phyloP scores from a whole-genome alignment of 2,329 filamentous ascomycete genomes.

The Aureobasidium leucospermi region DNA sequence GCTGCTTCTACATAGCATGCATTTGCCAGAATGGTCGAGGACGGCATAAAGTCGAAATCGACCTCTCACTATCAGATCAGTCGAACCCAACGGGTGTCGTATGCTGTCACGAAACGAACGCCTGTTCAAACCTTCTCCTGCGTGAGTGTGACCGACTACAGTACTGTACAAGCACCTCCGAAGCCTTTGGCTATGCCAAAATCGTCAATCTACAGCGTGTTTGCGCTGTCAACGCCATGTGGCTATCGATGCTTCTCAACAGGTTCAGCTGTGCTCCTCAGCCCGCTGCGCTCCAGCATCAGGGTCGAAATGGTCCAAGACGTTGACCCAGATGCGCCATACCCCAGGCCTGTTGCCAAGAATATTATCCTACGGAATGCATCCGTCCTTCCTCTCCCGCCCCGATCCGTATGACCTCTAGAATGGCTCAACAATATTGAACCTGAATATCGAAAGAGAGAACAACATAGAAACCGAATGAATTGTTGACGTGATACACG shows the following conservation, averaged over 20 bases:
- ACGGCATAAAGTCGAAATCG: background rate
- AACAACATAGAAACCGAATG: background rate
- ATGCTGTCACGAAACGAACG: background rate
- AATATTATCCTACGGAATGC: background rate
- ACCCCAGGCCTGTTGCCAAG: background rate
- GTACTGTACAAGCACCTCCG: background rate
- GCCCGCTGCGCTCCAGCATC: background rate
- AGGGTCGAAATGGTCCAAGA: background rate
- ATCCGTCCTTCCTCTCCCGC: background rate
- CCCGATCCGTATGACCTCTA: background rate
- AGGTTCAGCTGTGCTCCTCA: background rate
- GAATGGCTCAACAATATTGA: background rate
- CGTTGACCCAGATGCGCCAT: background rate
- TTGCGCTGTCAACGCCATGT: background rate
- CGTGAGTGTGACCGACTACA: background rate
- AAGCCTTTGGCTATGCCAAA: too few species aligned
- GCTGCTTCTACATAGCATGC: background rate
- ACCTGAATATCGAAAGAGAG: background rate
- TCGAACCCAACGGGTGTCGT: background rate
- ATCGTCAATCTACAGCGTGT: background rate
- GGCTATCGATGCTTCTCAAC: background rate
- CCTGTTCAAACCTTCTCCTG: background rate
- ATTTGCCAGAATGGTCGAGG: background rate
- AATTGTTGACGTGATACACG: background rate
- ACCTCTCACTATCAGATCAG: background rate